Evolutionary conservation across 148 eudicot genomes (phyloP).

Genomic region (Oxyria digyna): DNA sequence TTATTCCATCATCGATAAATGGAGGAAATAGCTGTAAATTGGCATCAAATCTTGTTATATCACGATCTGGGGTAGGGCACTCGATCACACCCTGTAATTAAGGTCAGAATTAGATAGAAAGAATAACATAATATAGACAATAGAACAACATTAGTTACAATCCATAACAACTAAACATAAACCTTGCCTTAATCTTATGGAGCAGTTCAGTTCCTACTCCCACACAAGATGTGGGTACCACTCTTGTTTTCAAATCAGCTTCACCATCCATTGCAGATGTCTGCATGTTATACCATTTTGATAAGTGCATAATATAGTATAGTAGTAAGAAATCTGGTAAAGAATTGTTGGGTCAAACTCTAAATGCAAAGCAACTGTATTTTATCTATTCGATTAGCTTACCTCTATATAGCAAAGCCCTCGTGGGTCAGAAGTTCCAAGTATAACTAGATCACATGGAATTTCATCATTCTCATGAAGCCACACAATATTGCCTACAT

Average conservation of each 20-base stretch:
- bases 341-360: too few relatives aligned
- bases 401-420: constrained; percentile 90
- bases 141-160: background rate
- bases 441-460: constrained; percentile 86
- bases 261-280: constrained; percentile 97
- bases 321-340: background rate
- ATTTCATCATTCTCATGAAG: constrained; percentile 95
- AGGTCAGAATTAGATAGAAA: background rate
- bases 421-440: constrained; percentile 82
- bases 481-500: constrained; percentile 85
- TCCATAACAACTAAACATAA: background rate
- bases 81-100: constrained; percentile 77
- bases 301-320: background rate
- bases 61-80: constrained; percentile 85
- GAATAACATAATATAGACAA: background rate
- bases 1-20: constrained; percentile 74
- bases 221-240: constrained; percentile 77
- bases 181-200: constrained; percentile 76
- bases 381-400: background rate
- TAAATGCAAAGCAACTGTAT: background rate
- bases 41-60: constrained; percentile 87
- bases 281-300: constrained; percentile 23
- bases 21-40: constrained; percentile 95
- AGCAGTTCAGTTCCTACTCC: constrained; percentile 77
- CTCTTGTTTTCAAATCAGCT: constrained; percentile 85